Percentiles rank a stretch among this genome's conserved stretches.
phyloP scores from a whole-genome alignment of 441 rosid species.

The Kokia cookei region DNA sequence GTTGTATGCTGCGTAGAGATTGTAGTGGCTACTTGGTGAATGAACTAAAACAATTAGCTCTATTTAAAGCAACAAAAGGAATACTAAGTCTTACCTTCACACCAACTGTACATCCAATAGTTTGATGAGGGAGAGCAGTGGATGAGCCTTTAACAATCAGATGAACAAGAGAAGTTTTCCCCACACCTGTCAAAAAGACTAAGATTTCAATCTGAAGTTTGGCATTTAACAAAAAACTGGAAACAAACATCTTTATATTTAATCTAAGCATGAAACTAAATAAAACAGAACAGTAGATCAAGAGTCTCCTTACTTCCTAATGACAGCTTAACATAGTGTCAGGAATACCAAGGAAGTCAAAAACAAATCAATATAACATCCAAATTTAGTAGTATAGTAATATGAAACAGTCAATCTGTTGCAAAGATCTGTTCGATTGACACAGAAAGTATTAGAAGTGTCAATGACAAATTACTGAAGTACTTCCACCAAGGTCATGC shows the following conservation, averaged over 20 bases:
- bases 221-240: not conserved
- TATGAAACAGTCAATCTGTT: not conserved
- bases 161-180: conserved; percentile 92
- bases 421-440: not conserved
- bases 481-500: not conserved
- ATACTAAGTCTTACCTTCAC: conserved; percentile 60
- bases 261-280: not conserved
- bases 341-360: not conserved
- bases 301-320: not conserved
- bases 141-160: conserved; percentile 78
- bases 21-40: conserved; percentile 16
- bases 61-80: not conserved
- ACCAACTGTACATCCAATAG: conserved; percentile 91
- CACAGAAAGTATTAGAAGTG: not conserved
- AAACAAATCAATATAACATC: not conserved
- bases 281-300: not conserved
- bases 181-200: conserved; percentile 57
- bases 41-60: conserved; percentile 11
- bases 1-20: conserved; percentile 50
- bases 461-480: not conserved
- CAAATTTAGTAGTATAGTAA: not conserved
- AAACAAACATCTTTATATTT: not conserved
- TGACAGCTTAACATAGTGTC: not conserved
- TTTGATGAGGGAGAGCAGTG: conserved; percentile 68
- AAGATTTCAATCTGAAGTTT: conserved; percentile 7